Conservation (phyloP, 352 stramenopile genomes). For the Phytophthora sojae region DNA sequence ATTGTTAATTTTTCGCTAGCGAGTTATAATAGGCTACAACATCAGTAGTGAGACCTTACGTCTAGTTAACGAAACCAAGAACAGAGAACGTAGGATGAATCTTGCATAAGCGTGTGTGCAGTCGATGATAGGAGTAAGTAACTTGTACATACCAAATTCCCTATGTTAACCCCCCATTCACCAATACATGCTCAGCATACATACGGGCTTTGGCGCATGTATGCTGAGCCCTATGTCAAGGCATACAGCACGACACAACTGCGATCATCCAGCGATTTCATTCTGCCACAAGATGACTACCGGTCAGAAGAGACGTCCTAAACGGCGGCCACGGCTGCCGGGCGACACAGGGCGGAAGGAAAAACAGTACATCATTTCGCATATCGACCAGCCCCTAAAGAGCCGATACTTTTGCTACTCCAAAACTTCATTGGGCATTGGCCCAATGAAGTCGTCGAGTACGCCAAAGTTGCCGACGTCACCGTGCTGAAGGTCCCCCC, state of each 20-base stretch:
- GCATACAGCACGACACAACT: not conserved
- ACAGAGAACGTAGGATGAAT: too few species aligned
- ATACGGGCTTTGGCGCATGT: too few species aligned
- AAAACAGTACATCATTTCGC: not conserved
- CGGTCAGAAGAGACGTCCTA: not conserved
- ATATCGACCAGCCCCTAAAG: not conserved
- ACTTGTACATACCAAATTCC: too few species aligned
- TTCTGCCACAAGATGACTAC: not conserved
- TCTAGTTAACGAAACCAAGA: too few species aligned
- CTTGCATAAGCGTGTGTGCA: too few species aligned
- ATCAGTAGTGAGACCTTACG: too few species aligned
- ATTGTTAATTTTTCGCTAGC: too few species aligned
- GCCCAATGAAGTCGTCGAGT: conserved; percentile 1
- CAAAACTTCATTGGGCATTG: conserved; percentile 7
- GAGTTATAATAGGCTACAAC: too few species aligned
- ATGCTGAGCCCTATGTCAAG: not conserved
- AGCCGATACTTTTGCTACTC: conserved; percentile 4
- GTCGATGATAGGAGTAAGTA: too few species aligned
- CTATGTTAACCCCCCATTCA: too few species aligned
- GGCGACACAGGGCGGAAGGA: too few species aligned
- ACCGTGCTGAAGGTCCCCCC: not conserved
- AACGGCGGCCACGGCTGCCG: not conserved
- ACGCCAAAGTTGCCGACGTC: not conserved
- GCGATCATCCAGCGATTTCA: not conserved
- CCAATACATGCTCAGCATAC: too few species aligned